Base-by-base conservation (phyloP, 164 flowering plant genomes). In the Paratinospora sagittata region DNA sequence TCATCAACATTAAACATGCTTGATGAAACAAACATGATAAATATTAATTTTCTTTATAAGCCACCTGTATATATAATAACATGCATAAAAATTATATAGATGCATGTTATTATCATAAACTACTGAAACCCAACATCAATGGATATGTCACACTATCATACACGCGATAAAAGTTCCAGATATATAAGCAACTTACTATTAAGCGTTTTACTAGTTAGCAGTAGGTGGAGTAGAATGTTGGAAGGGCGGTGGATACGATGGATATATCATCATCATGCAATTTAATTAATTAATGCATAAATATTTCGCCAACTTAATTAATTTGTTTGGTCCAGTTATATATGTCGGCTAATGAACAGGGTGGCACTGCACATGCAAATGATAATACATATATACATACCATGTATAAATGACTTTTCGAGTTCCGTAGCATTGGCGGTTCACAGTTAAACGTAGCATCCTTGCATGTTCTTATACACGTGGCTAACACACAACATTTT, bases 361-460 rank as follows among this genome's bases (percentile, higher is more conserved):
- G 24, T 21, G 21, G 8, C 61, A 9, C 24, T 8, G 61, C 61
- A n/a, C 61, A 21, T 17, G 61, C 61, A 6, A 21, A 43, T 43
- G 14, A 9, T 43, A 11, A 43, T 30, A 30, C 34, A 30, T 30
- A 30, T 30, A 30, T 30, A 30, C 34, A 30, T 4, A 30, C 34
- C n/a, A n/a, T n/a, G 4, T 30, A 30, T 30, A 9, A 8, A 55
- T 55, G 61, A 8, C 24, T n/a, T 55, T 55, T 23, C 6, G 61
- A 0, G 24, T 55, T 39, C 10, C 21, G 68, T 21, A 21, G 26
- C 49, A 58, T 27, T 49, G 55, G 70, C 45, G 43, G 70, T 27
- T 43, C 12, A 43, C 70, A 67, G 70, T 43, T 43, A 24, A 58
- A 58, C 27, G 4, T 45, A 67, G 49, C 70, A 67, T 67, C 34